Conservation (phyloP, 2,329 filamentous ascomycete species). For the Didymella arachidicola region DNA sequence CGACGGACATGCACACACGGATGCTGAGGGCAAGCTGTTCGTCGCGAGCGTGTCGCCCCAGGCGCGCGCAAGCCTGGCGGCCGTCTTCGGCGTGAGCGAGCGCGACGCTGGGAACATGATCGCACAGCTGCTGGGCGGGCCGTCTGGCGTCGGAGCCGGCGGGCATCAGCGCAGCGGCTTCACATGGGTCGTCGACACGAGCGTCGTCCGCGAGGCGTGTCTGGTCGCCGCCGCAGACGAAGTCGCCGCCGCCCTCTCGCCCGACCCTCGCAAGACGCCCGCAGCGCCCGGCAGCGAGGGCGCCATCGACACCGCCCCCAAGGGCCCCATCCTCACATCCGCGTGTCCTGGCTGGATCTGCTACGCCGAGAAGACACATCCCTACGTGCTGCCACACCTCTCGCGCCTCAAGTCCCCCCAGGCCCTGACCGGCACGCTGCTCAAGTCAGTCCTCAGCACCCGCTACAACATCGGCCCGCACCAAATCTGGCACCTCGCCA, state of each 20-base stretch:
- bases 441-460: constrained; percentile 85
- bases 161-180: constrained; percentile 80
- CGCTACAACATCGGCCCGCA: constrained; percentile 75
- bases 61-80: constrained; percentile 85
- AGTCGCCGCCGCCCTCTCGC: constrained; percentile 50
- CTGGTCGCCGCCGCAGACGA: constrained; percentile 68
- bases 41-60: constrained; percentile 94
- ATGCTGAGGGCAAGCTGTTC: constrained; percentile 73
- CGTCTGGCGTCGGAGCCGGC: constrained; percentile 71
- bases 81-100: constrained; percentile 78
- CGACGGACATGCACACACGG: constrained; percentile 18
- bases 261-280: constrained; percentile 33
- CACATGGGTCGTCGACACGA: constrained; percentile 90
- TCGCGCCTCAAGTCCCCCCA: constrained; percentile 94
- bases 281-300: constrained; percentile 42
- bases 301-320: constrained; percentile 56
- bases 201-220: constrained; percentile 79
- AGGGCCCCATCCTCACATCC: constrained; percentile 78
- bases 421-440: constrained; percentile 84
- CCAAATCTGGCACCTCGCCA: constrained; percentile 89
- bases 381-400: constrained; percentile 88
- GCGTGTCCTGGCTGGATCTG: constrained; percentile 98
- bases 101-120: constrained; percentile 82
- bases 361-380: constrained; percentile 98
- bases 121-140: constrained; percentile 76